Evolutionary conservation across 257 asterid species (phyloP).

Genomic region (Plantago ovata): DNA sequence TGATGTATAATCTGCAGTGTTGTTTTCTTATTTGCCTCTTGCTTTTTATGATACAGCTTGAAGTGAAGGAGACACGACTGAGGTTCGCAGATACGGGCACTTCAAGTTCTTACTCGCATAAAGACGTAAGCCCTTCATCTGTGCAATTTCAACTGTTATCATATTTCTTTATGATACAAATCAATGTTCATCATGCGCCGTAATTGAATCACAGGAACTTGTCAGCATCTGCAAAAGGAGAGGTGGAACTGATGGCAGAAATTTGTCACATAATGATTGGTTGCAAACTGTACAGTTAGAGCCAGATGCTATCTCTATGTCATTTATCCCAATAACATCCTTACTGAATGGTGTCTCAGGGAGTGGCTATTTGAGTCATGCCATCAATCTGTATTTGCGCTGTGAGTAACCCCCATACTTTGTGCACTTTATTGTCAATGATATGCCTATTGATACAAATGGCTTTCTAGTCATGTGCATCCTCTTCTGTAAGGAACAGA

Average conservation of each 20-base stretch:
- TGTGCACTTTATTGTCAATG: constrained; percentile 10
- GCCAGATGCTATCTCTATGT: constrained; percentile 96
- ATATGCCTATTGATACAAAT: background rate
- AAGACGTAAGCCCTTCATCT: constrained; percentile 56
- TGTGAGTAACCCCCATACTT: constrained; percentile 52
- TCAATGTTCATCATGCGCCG: constrained; percentile 17
- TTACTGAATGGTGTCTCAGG: constrained; percentile 90
- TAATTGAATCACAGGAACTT: constrained; percentile 53
- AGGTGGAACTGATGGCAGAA: constrained; percentile 73
- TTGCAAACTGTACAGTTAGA: constrained; percentile 79
- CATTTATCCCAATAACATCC: constrained; percentile 89
- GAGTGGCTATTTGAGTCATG: constrained; percentile 96
- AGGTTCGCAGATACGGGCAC: constrained; percentile 79
- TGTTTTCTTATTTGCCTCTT: constrained; percentile 14
- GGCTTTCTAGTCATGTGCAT: constrained; percentile 9
- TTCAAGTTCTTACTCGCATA: constrained; percentile 80
- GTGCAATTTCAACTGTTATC: constrained; percentile 17
- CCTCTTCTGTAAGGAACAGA: background rate
- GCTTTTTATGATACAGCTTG: constrained; percentile 39
- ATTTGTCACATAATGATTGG: constrained; percentile 79
- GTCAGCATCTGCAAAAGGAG: constrained; percentile 81
- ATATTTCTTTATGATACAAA: constrained; percentile 12
- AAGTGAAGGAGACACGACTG: constrained; percentile 62
- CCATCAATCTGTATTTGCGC: constrained; percentile 89
- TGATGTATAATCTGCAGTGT: constrained; percentile 13